These are phyloP conservation scores for Saccharomyces mikatae DNA, from an alignment of 805 yeast genomes.

Conservation along the genomic window DNA sequence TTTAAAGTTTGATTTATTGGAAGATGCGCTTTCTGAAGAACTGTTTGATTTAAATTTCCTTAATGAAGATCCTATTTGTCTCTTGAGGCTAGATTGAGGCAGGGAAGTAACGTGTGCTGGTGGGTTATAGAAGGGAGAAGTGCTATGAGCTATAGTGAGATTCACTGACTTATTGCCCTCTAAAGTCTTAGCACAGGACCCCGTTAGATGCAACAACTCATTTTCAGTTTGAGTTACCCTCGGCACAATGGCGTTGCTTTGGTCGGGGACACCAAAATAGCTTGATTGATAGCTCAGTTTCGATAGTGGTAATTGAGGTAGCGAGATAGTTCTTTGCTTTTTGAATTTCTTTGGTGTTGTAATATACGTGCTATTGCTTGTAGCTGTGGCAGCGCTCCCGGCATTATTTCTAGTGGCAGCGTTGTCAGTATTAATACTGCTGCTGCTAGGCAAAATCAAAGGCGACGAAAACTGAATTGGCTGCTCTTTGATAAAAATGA, in stretches of 20 bases:
- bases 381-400: not conserved
- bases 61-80: not conserved
- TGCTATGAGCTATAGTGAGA: constrained; percentile 16
- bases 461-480: constrained; percentile 13
- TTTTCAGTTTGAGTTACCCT: constrained; percentile 23
- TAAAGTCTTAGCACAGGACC: constrained; percentile 27
- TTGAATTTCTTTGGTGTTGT: constrained; percentile 25
- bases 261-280: constrained; percentile 3
- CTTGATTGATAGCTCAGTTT: constrained; percentile 32
- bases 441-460: constrained; percentile 3
- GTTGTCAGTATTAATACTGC: constrained; percentile 8
- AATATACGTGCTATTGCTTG: not conserved
- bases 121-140: constrained; percentile 11
- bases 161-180: constrained; percentile 24
- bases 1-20: constrained; percentile 11
- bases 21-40: not conserved
- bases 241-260: not conserved
- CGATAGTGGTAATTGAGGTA: constrained; percentile 47
- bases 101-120: constrained; percentile 3
- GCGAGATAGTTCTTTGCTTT: constrained; percentile 43
- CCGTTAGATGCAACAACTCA: constrained; percentile 26
- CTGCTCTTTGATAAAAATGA: constrained; percentile 26
- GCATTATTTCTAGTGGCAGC: constrained; percentile 1
- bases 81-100: not conserved
- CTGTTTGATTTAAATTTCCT: not conserved